These are phyloP conservation scores for Poteriospumella lacustris DNA, from an alignment of 108 stramenopile genomes.

Conservation along the genomic window DNA sequence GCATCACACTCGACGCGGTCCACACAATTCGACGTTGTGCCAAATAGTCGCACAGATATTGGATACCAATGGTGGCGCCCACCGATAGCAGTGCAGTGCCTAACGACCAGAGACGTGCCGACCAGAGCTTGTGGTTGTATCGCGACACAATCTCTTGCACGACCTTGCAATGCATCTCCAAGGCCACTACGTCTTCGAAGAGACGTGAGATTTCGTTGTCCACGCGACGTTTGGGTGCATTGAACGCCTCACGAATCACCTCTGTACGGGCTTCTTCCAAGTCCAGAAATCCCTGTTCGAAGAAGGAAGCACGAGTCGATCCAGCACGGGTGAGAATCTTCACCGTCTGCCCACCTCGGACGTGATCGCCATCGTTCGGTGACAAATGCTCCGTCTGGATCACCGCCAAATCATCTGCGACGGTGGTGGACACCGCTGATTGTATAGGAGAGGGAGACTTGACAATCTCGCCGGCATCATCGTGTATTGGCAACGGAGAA, in stretches of 20 bases:
- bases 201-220: conserved; percentile 97
- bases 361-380: background rate
- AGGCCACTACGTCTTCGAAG: conserved; percentile 74
- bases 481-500: no score
- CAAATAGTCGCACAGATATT: no score
- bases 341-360: no score
- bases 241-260: conserved; percentile 80
- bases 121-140: background rate
- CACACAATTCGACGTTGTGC: no score
- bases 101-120: background rate
- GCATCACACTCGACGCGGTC: no score
- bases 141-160: conserved; percentile 51
- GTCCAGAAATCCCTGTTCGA: conserved; percentile 54
- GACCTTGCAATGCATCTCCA: conserved; percentile 76
- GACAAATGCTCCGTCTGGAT: background rate
- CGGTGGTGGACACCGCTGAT: background rate
- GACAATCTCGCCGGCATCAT: no score
- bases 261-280: conserved; percentile 77
- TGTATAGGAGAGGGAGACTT: no score
- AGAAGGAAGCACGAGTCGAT: background rate
- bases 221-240: conserved; percentile 88
- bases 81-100: background rate
- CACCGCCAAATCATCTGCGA: background rate
- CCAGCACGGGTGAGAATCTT: conserved; percentile 38
- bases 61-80: background rate